Percentiles rank a stretch among this genome's conserved stretches.
phyloP scores from a whole-genome alignment of 352 stramenopile genomes.

The Sclerospora graminicola region DNA sequence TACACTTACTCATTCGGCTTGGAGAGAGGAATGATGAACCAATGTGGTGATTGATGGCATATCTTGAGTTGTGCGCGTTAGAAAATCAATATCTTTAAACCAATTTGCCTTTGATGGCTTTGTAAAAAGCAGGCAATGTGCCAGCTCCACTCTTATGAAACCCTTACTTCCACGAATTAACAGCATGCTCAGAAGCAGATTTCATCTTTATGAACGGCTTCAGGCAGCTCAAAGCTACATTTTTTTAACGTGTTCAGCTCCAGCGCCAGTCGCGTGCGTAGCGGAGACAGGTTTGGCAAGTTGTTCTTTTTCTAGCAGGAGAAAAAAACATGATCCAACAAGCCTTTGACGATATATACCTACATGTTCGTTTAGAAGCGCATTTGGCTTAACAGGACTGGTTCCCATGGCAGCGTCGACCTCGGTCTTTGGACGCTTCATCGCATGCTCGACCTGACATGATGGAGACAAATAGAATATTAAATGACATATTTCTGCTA shows the following conservation, averaged over 20 bases:
- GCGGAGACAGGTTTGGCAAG: constrained; percentile 17
- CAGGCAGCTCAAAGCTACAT: constrained; percentile 19
- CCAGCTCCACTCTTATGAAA: no score
- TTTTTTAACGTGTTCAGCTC: constrained; percentile 33
- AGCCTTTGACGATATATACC: background rate
- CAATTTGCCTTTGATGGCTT: no score
- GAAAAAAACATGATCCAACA: background rate
- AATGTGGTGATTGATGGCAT: no score
- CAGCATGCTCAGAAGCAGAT: no score
- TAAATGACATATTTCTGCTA: no score
- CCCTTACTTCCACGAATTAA: no score
- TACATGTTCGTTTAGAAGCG: constrained; percentile 34
- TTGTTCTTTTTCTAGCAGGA: constrained; percentile 13
- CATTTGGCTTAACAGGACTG: constrained; percentile 42
- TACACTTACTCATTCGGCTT: no score
- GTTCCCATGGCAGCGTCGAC: constrained; percentile 72
- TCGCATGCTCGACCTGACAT: constrained; percentile 46
- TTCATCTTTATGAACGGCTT: no score
- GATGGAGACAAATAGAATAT: background rate
- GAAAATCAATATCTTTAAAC: no score
- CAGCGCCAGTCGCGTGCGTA: constrained; percentile 41
- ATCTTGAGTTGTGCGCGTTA: no score
- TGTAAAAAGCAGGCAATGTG: no score
- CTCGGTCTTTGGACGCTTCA: constrained; percentile 77
- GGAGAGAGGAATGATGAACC: no score